A percentile compares a stretch with the other conserved stretches of the same genome.
Evolutionary conservation across 2,329 filamentous ascomycete species (phyloP).

Genomic region (Microdochium bolleyi): DNA sequence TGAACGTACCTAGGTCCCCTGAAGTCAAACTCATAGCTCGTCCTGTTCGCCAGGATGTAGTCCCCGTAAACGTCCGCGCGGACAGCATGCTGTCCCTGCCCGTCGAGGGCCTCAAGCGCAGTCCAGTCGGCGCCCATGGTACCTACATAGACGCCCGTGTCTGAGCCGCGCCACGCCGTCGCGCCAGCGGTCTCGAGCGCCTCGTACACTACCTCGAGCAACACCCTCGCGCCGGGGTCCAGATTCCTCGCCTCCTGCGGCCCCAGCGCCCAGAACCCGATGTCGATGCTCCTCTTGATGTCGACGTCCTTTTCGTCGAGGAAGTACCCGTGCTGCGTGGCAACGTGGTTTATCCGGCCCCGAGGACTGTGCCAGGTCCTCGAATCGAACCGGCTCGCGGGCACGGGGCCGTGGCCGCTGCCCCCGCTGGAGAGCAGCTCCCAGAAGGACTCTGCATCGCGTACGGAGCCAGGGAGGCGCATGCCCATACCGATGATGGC

Average conservation of each 20-base stretch:
- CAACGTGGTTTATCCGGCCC: background rate
- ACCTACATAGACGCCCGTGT: background rate
- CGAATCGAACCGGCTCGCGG: slow-evolving; percentile 8
- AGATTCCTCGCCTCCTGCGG: background rate
- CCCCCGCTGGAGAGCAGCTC: background rate
- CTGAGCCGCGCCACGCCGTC: background rate
- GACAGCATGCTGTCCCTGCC: too few relatives aligned
- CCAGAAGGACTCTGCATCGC: background rate
- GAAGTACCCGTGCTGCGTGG: slow-evolving; percentile 4
- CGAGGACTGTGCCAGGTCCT: slow-evolving; percentile 11
- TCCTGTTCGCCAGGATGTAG: too few relatives aligned
- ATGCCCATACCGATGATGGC: background rate
- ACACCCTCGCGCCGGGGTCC: background rate
- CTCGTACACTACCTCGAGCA: background rate
- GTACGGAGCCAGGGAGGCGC: background rate
- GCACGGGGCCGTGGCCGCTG: background rate
- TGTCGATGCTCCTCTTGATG: background rate
- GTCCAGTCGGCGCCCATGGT: background rate
- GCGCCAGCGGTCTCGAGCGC: background rate
- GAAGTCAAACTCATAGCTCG: too few relatives aligned
- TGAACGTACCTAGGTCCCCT: too few relatives aligned
- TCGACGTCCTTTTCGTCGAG: background rate
- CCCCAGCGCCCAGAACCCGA: background rate
- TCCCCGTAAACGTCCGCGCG: too few relatives aligned
- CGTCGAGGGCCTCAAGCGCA: too few relatives aligned